Conservation (phyloP, 257 asterid genomes). For the Gentiana dahurica region DNA sequence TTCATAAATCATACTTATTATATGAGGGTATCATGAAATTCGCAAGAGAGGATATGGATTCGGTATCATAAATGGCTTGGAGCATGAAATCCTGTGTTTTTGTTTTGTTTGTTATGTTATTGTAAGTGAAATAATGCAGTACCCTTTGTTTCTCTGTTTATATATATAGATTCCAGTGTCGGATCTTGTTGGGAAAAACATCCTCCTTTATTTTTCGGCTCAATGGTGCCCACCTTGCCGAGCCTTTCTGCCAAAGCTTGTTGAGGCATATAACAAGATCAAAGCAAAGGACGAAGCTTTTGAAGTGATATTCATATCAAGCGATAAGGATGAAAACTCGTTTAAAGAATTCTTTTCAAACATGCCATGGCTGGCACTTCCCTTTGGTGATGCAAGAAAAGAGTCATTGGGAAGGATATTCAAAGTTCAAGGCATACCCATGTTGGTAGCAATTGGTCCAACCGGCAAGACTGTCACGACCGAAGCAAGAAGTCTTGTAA, state of each 20-base stretch:
- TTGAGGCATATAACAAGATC: constrained; percentile 39
- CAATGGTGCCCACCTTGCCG: constrained; percentile 90
- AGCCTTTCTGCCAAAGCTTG: constrained; percentile 60
- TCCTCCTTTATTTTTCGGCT: constrained; percentile 71
- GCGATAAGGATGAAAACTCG: constrained; percentile 54
- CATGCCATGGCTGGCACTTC: constrained; percentile 88
- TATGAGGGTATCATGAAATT: too few relatives aligned
- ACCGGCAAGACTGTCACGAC: constrained; percentile 59
- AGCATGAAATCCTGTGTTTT: background rate
- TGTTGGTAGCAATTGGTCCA: constrained; percentile 60
- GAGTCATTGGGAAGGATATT: constrained; percentile 31
- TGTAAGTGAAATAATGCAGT: too few relatives aligned
- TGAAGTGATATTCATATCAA: constrained; percentile 65
- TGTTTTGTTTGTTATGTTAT: background rate
- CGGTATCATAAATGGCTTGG: background rate
- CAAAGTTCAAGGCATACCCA: constrained; percentile 74
- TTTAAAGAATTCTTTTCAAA: constrained; percentile 52
- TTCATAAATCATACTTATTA: too few relatives aligned
- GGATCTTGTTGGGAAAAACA: constrained; percentile 55
- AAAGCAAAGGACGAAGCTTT: constrained; percentile 30
- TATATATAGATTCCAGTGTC: constrained; percentile 47
- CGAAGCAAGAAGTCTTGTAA: constrained; percentile 40
- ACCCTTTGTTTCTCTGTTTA: background rate
- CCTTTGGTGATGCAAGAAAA: constrained; percentile 51
- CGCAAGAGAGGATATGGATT: too few relatives aligned